Evolutionary conservation across 2,329 filamentous ascomycete genomes (phyloP).

Genomic region (Leptoxyphium fumago): DNA sequence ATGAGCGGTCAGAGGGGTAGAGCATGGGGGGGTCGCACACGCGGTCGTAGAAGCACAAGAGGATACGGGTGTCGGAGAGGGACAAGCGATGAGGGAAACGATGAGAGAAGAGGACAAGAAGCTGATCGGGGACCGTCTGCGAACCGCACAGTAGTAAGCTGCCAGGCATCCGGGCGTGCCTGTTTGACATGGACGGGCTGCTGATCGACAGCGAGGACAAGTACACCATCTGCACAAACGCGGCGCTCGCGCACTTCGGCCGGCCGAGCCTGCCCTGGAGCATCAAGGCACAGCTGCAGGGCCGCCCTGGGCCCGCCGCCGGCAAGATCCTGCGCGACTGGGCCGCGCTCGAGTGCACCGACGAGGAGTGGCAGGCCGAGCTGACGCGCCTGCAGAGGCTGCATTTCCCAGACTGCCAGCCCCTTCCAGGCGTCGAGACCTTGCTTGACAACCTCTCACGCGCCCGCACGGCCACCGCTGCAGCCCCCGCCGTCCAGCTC

Average conservation of each 20-base stretch:
- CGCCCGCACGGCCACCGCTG: slow-evolving; percentile 2
- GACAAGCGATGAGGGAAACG: slow-evolving; percentile 42
- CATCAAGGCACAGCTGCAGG: slow-evolving; percentile 79
- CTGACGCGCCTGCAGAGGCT: slow-evolving; percentile 50
- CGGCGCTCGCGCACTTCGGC: slow-evolving; percentile 60
- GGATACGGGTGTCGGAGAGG: not conserved
- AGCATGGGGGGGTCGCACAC: too few relatives aligned
- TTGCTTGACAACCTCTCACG: slow-evolving; percentile 45
- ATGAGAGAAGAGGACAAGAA: slow-evolving; percentile 66
- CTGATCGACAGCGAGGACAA: slow-evolving; percentile 85
- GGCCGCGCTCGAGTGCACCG: slow-evolving; percentile 68
- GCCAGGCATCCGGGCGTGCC: slow-evolving; percentile 71
- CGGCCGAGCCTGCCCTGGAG: slow-evolving; percentile 73
- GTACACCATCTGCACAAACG: slow-evolving; percentile 74
- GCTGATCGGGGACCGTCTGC: slow-evolving; percentile 62
- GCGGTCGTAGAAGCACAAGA: too few relatives aligned
- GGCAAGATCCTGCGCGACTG: slow-evolving; percentile 57
- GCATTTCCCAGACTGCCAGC: slow-evolving; percentile 59
- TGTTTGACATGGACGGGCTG: slow-evolving; percentile 98
- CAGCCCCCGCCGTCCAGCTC: slow-evolving; percentile 45
- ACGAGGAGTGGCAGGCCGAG: slow-evolving; percentile 49
- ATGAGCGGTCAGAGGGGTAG: too few relatives aligned
- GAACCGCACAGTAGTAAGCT: slow-evolving; percentile 54
- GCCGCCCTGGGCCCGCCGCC: slow-evolving; percentile 45
- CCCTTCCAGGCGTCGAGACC: slow-evolving; percentile 61